Base-by-base conservation (phyloP, 2,329 filamentous ascomycete species). In the Apiospora marii region DNA sequence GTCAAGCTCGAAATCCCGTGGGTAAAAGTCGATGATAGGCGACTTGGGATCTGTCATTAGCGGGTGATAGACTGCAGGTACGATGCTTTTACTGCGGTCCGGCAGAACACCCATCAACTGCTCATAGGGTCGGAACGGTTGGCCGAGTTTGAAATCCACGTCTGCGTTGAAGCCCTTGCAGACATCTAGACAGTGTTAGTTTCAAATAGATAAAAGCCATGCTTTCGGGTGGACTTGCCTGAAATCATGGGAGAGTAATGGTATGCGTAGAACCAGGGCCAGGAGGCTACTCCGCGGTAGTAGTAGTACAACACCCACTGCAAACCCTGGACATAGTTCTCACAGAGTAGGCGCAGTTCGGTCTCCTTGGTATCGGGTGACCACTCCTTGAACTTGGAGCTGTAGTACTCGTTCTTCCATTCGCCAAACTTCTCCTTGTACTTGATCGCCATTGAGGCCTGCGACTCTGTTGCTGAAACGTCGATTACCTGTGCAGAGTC, bases 261-360 rank as follows among this genome's bases (percentile, higher is more conserved):
- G 82, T 98, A 99, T 74, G 88, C 88, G 83, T 98, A 99, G 84
- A 94, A 99, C 96, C 96, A 99, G 19, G 96, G 95, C 96, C 96
- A 99, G 16, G 96, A 98, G 22, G 94, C 96, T 73, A 99, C 96
- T 74, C 96, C 96, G 71, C 92, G 92, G 84, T 99, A 99, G 84
- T 99, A 99, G 85, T 99, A 99, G 83, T 93, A 98, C 69, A 99
- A 86, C 61, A 99, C 96, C 97, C 96, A 99, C 82, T 99, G 96
- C 74, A 99, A 85, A 74, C 96, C 96, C 83, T 99, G 94, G 8
- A 99, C 95, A 79, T 99, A 99, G 83, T 98, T 99, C 83, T 98
- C 95, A 37, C 94, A 93, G 74, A 99, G 87, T 75, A 93, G 92
- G 71, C 87, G 92, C 80, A 98, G 87, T 82, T 97, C 94, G 53